Conservation (phyloP, 1,139 yeast species). For the Waltiozyma sp. region DNA sequence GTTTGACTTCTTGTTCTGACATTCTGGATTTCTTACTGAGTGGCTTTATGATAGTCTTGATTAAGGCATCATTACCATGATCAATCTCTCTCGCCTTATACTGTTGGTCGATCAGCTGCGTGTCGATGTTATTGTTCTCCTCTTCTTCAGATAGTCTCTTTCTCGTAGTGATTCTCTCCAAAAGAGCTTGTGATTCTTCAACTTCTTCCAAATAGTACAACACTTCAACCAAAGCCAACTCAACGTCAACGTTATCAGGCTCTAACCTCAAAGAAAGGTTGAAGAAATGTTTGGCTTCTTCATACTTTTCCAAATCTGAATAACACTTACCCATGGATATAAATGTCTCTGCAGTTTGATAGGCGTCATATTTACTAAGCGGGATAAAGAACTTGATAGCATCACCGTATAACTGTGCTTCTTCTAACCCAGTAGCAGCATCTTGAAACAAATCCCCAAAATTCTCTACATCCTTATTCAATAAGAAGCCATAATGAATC, state of each 20-base stretch:
- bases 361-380: conserved; percentile 39
- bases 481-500: conserved; percentile 49
- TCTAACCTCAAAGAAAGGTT: conserved; percentile 43
- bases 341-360: conserved; percentile 39
- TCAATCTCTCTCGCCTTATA: background rate
- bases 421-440: conserved; percentile 66
- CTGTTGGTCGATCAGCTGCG: background rate
- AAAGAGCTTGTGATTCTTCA: conserved; percentile 46
- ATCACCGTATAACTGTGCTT: conserved; percentile 55
- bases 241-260: conserved; percentile 59
- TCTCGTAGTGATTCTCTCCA: conserved; percentile 36
- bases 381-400: conserved; percentile 59
- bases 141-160: conserved; percentile 19
- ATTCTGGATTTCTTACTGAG: conserved; percentile 26
- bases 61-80: conserved; percentile 23
- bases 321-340: conserved; percentile 68
- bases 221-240: conserved; percentile 74
- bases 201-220: conserved; percentile 61
- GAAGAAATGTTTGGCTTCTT: conserved; percentile 60
- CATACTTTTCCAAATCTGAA: conserved; percentile 59
- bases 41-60: conserved; percentile 22
- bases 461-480: conserved; percentile 45
- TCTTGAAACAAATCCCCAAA: conserved; percentile 66
- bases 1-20: conserved; percentile 45
- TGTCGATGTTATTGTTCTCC: conserved; percentile 5